Percentiles rank a stretch among this genome's conserved stretches.
phyloP scores from a whole-genome alignment of 768 basidiomycete genomes.

The Mycena vitilis region DNA sequence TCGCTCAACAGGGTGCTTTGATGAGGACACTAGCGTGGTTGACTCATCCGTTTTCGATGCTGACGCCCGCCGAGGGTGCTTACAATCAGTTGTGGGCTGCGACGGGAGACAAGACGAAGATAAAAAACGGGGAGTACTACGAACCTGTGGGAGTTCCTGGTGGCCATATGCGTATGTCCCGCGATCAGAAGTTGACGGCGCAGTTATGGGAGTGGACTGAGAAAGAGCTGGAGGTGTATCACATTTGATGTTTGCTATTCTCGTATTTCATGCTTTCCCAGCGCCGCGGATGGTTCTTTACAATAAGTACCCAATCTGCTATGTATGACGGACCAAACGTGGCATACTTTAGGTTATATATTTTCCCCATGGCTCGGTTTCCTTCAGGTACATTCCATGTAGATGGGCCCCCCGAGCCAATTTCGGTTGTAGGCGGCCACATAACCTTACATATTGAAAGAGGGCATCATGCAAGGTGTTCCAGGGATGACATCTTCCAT shows the following conservation, averaged over 20 bases:
- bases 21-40: neutral
- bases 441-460: too few relatives aligned
- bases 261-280: too few relatives aligned
- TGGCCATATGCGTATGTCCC: constrained; percentile 9
- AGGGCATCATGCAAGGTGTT: too few relatives aligned
- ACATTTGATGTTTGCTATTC: neutral
- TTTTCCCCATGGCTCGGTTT: too few relatives aligned
- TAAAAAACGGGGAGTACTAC: constrained; percentile 28
- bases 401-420: too few relatives aligned
- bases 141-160: constrained; percentile 31
- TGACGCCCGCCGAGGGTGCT: constrained; percentile 29
- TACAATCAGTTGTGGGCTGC: constrained; percentile 31
- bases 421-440: too few relatives aligned
- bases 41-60: constrained; percentile 9
- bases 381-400: too few relatives aligned
- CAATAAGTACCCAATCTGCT: too few relatives aligned
- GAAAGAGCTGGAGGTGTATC: constrained; percentile 23
- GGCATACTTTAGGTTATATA: too few relatives aligned
- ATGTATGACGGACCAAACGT: too few relatives aligned
- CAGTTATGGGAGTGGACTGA: constrained; percentile 37
- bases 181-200: constrained; percentile 18
- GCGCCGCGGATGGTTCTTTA: too few relatives aligned
- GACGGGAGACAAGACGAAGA: constrained; percentile 13
- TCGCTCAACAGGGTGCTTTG: neutral
- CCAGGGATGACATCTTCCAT: too few relatives aligned